Conservation (phyloP, 345 rosid species). For the Salix purpurea region DNA sequence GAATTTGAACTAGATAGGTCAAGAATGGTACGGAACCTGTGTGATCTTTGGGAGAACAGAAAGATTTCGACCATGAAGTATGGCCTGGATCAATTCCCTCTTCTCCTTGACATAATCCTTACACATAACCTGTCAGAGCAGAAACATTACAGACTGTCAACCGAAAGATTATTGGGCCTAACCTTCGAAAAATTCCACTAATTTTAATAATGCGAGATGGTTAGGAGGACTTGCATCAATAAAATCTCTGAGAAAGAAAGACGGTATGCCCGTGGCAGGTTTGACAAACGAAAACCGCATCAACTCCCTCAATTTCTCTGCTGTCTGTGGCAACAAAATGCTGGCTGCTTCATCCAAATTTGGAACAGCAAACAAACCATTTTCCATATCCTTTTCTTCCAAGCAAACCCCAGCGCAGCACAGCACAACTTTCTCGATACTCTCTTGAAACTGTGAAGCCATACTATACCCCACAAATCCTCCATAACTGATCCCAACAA, state of each 20-base stretch:
- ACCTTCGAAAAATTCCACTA: not conserved
- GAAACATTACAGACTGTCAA: not conserved
- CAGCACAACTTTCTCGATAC: constrained; percentile 53
- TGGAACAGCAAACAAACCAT: constrained; percentile 57
- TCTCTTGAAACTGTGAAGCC: constrained; percentile 53
- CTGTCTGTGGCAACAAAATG: constrained; percentile 68
- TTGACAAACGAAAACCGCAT: constrained; percentile 56
- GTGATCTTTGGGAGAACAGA: constrained; percentile 28
- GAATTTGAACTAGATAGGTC: too few species aligned
- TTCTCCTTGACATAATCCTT: constrained; percentile 26
- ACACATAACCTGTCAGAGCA: constrained; percentile 31
- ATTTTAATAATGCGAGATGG: not conserved
- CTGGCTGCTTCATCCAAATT: constrained; percentile 56
- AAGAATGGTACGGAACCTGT: constrained; percentile 15
- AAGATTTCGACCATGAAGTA: constrained; percentile 25
- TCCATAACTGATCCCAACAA: constrained; percentile 77
- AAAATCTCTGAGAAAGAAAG: constrained; percentile 29
- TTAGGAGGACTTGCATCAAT: constrained; percentile 18
- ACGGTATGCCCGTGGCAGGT: constrained; percentile 23
- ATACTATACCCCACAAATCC: constrained; percentile 76
- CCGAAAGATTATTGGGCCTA: not conserved
- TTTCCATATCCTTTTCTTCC: constrained; percentile 66
- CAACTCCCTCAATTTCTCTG: constrained; percentile 57
- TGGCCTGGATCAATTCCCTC: constrained; percentile 28
- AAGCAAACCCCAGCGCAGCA: constrained; percentile 74